Percentiles rank a stretch among this genome's conserved stretches.
Conservation (phyloP, 192 early-diverging fungal genomes). For the Dispira parvispora region DNA sequence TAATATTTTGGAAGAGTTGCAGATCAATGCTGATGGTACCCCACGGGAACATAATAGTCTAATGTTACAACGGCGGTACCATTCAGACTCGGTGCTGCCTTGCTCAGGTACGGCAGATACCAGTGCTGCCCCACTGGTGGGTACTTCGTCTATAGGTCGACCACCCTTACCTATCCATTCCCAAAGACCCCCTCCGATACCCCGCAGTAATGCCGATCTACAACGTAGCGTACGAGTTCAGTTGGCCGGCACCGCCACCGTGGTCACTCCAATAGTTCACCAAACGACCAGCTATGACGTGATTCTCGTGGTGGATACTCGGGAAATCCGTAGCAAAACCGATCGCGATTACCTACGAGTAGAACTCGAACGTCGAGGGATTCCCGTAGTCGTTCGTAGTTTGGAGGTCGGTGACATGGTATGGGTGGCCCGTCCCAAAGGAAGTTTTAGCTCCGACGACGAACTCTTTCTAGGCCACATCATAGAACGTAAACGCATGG, state of each 20-base stretch:
- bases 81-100: too few relatives aligned
- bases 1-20: slow-evolving; percentile 13
- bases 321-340: slow-evolving; percentile 51
- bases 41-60: too few relatives aligned
- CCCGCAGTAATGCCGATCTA: too few relatives aligned
- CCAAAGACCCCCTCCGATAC: too few relatives aligned
- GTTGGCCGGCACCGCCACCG: too few relatives aligned
- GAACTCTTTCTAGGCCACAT: slow-evolving; percentile 72
- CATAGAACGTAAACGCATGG: slow-evolving; percentile 87
- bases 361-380: slow-evolving; percentile 37
- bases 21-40: background rate
- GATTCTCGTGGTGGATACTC: slow-evolving; percentile 56
- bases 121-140: too few relatives aligned
- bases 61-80: too few relatives aligned
- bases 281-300: slow-evolving; percentile 27
- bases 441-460: slow-evolving; percentile 12
- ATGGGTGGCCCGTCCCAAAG: slow-evolving; percentile 57
- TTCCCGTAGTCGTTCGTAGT: slow-evolving; percentile 35
- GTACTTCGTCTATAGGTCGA: too few relatives aligned
- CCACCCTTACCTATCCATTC: too few relatives aligned
- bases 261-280: slow-evolving; percentile 16
- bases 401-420: slow-evolving; percentile 77
- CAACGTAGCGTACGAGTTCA: too few relatives aligned
- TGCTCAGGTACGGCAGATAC: too few relatives aligned
- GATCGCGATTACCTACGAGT: slow-evolving; percentile 59